Conservation (phyloP, 1,139 yeast genomes). For the Yamadazyma epiphylla region DNA sequence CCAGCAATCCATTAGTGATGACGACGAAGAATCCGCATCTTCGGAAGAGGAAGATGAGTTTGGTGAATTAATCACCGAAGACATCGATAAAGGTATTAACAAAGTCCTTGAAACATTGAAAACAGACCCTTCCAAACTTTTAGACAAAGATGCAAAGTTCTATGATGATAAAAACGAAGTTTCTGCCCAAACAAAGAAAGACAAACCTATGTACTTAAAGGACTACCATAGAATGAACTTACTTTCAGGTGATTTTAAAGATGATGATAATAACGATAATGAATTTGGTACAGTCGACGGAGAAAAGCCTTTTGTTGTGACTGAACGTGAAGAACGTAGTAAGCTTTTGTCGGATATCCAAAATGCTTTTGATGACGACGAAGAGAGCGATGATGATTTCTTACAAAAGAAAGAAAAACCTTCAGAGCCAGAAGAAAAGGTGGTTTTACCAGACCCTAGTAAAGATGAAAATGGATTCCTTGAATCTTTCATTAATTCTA, state of each 20-base stretch:
- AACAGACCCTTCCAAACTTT: slow-evolving; percentile 57
- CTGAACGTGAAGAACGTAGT: slow-evolving; percentile 71
- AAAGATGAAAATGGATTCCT: slow-evolving; percentile 65
- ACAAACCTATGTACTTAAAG: slow-evolving; percentile 82
- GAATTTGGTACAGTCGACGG: slow-evolving; percentile 48
- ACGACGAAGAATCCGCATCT: slow-evolving; percentile 29
- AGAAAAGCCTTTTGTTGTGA: slow-evolving; percentile 66
- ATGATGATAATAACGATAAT: slow-evolving; percentile 32
- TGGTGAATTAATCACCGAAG: slow-evolving; percentile 84
- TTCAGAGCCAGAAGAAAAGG: slow-evolving; percentile 12
- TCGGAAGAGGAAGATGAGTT: slow-evolving; percentile 88
- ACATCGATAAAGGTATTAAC: slow-evolving; percentile 76
- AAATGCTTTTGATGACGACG: slow-evolving; percentile 51
- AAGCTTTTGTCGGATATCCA: slow-evolving; percentile 73
- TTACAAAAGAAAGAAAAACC: slow-evolving; percentile 49
- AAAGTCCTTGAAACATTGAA: slow-evolving; percentile 69
- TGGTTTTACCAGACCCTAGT: slow-evolving; percentile 65
- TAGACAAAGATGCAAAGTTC: slow-evolving; percentile 66
- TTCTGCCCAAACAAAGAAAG: slow-evolving; percentile 27
- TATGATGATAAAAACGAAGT: slow-evolving; percentile 55
- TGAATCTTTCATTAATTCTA: slow-evolving; percentile 64
- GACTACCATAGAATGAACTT: slow-evolving; percentile 89
- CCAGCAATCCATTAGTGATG: slow-evolving; percentile 3
- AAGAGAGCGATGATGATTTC: slow-evolving; percentile 47
- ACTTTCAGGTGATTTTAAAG: slow-evolving; percentile 55